Evolutionary conservation across 768 basidiomycete genomes (phyloP).

Genomic region (Sarcodon sp.): DNA sequence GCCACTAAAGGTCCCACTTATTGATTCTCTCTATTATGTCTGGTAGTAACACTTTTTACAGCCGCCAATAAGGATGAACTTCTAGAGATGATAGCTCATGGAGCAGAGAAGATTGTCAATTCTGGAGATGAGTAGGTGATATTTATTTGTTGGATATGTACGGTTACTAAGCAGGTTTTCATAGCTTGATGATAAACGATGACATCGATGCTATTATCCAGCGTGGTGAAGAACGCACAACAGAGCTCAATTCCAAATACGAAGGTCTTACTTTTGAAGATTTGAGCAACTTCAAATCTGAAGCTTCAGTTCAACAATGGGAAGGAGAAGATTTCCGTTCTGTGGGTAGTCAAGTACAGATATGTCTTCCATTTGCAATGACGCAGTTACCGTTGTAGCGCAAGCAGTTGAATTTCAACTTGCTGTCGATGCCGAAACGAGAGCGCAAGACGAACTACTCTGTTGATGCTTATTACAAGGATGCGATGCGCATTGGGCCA

Average conservation of each 20-base stretch:
- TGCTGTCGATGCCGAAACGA: conserved; percentile 82
- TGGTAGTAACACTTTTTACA: conserved; percentile 11
- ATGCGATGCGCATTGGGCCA: conserved; percentile 69
- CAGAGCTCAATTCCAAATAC: conserved; percentile 83
- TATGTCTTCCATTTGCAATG: neutral
- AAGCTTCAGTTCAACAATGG: conserved; percentile 86
- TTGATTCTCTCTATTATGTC: neutral
- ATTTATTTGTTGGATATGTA: neutral
- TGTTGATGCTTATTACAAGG: conserved; percentile 92
- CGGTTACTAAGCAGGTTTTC: neutral
- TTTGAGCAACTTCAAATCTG: conserved; percentile 93
- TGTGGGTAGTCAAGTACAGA: conserved; percentile 23
- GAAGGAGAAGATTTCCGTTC: conserved; percentile 87
- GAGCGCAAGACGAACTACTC: conserved; percentile 92
- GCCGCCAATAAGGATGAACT: conserved; percentile 93
- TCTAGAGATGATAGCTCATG: conserved; percentile 96
- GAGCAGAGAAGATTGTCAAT: conserved; percentile 94
- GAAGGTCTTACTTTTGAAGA: conserved; percentile 90
- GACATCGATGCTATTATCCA: conserved; percentile 93
- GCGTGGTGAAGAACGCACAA: conserved; percentile 83
- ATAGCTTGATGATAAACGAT: conserved; percentile 63
- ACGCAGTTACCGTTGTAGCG: conserved; percentile 23
- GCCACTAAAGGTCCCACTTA: conserved; percentile 51
- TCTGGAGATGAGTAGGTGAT: conserved; percentile 50
- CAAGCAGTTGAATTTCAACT: conserved; percentile 60